Evolutionary conservation across 352 stramenopile species (phyloP).

Genomic region (Phytophthora sojae): DNA sequence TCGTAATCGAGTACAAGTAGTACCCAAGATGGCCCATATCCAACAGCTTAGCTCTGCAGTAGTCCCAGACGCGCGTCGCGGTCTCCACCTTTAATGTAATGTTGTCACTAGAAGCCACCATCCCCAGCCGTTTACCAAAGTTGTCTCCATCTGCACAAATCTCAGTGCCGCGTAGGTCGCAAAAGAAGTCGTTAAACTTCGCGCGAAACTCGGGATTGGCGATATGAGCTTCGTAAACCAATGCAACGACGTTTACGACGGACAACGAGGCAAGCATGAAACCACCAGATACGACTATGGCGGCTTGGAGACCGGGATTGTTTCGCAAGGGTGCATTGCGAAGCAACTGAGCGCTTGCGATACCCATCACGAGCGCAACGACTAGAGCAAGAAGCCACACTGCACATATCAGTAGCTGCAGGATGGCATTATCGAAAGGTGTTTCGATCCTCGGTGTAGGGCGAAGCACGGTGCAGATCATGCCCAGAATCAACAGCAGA

Average conservation of each 20-base stretch:
- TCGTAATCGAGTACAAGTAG: neutral
- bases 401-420: too few relatives aligned
- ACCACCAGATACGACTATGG: neutral
- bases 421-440: too few relatives aligned
- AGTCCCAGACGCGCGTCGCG: neutral
- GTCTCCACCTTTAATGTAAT: neutral
- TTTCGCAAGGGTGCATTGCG: too few relatives aligned
- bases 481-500: too few relatives aligned
- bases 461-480: too few relatives aligned
- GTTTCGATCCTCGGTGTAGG: too few relatives aligned
- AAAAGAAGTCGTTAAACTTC: neutral
- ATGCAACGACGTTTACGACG: neutral
- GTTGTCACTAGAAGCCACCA: neutral
- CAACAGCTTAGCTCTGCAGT: neutral
- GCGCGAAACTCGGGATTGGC: neutral
- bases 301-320: neutral
- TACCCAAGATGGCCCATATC: too few relatives aligned
- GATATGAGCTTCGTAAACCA: neutral
- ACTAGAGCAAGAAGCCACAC: too few relatives aligned
- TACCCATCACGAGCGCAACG: too few relatives aligned
- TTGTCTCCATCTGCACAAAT: neutral
- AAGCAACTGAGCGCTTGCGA: too few relatives aligned
- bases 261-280: neutral
- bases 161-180: neutral
- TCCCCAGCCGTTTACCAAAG: neutral